Evolutionary conservation across 768 basidiomycete species (phyloP).

Genomic region (Lentinus brumalis): DNA sequence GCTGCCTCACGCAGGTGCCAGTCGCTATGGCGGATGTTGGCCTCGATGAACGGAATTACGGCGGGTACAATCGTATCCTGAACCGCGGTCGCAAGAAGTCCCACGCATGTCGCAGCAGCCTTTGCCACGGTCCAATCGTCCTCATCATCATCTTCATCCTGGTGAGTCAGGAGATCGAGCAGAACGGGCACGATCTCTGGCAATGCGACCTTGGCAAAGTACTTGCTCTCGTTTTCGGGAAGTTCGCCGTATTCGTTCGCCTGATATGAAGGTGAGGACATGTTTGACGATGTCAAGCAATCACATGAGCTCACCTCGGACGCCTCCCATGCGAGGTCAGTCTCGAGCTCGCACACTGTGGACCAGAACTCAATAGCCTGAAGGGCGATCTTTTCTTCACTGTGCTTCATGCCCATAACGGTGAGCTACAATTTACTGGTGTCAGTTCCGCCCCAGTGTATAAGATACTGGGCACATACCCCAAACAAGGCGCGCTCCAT

Average conservation of each 20-base stretch:
- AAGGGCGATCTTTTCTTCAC: conserved; percentile 86
- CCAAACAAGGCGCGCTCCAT: conserved; percentile 99
- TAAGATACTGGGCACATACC: conserved; percentile 49
- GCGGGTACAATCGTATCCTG: conserved; percentile 88
- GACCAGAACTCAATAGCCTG: conserved; percentile 99
- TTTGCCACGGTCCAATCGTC: conserved; percentile 99
- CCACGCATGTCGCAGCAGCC: conserved; percentile 92
- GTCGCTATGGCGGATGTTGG: conserved; percentile 86
- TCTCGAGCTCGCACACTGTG: conserved; percentile 97
- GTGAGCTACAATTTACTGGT: conserved; percentile 63
- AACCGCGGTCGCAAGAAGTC: conserved; percentile 87
- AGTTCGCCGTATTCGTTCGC: conserved; percentile 88
- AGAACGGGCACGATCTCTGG: conserved; percentile 95
- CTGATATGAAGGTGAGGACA: conserved; percentile 38
- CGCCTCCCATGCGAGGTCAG: conserved; percentile 87
- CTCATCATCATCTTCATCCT: conserved; percentile 96
- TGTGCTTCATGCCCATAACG: conserved; percentile 95
- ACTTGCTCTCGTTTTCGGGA: conserved; percentile 82
- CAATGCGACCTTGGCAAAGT: conserved; percentile 93
- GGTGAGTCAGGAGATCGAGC: conserved; percentile 82
- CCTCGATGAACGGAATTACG: conserved; percentile 98
- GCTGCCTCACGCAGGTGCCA: conserved; percentile 98
- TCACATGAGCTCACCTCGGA: conserved; percentile 64
- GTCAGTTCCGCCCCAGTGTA: too few species aligned
- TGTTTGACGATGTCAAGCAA: too few species aligned